Base-by-base conservation (phyloP, 306 rosid species). In the Rosa persica region DNA sequence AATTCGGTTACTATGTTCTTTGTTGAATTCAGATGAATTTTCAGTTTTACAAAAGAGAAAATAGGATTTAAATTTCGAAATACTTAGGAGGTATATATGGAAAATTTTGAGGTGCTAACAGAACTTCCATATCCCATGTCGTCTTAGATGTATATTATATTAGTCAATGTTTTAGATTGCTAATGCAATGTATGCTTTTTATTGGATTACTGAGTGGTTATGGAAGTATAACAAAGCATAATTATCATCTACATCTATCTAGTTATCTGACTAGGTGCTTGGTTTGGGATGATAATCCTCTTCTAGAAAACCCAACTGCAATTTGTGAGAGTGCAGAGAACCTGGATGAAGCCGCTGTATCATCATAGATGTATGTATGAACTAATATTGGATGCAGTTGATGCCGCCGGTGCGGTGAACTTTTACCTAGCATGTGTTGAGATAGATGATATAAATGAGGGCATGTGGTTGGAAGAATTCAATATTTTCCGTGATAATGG, bases 291-390 rank as follows among this genome's bases (percentile, higher is more conserved):
- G 3, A 62, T 30, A 5, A 8, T 61, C 39, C 19, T 61, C 67
- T 23, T 30, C 3, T 5, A 62, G 68, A 62, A 62, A 62, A 4
- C 42, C 11, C 68, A 62, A 15, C 68, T 62, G 68, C 40, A 62
- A 30, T 30, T 62, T 62, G 40, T 62, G 68, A 62, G 68, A 62
- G n/a, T 62, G n/a, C 68, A 30, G 42, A 62, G 42, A 62, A 62
- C 68, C 19, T 30, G 68, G 68, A 62, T 62, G 68, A 62, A 62
- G 42, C 68, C 68, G 68, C 40, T 27, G 9, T 30, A 12, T 62
- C 68, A 62, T 16, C 15, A 42, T 7, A 0, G 4, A 4, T 62
- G 68, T 62, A 1, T 1, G 0, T 62, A 62, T 62, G 2, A 1
- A 2, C 68, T 62, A 62, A 5, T 62, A 2, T 15, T 62, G n/a